Percentiles rank a stretch among this genome's conserved stretches.
phyloP scores from a whole-genome alignment of 257 asterid genomes.

The Hygrophila difformis region DNA sequence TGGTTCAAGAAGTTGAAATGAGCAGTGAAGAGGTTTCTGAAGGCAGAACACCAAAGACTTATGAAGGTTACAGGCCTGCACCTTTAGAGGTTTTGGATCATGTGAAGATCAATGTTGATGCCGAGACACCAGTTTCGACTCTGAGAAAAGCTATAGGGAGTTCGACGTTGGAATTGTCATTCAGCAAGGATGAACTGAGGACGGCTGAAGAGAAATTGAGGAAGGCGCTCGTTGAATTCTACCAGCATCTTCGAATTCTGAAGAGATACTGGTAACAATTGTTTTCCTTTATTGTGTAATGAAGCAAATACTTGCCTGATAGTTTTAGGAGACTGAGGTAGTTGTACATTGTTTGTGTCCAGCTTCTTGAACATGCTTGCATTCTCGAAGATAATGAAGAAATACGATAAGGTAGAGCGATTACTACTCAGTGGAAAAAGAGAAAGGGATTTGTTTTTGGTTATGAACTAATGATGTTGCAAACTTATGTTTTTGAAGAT shows the following conservation, averaged over 20 bases:
- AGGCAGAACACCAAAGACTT: slow-evolving; percentile 9
- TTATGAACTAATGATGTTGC: not conserved
- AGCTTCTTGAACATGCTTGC: slow-evolving; percentile 83
- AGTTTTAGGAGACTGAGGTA: slow-evolving; percentile 15
- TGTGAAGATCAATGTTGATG: slow-evolving; percentile 54
- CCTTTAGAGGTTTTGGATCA: slow-evolving; percentile 52
- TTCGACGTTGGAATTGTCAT: slow-evolving; percentile 37
- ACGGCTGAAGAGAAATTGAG: slow-evolving; percentile 52
- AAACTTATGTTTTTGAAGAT: slow-evolving; percentile 28
- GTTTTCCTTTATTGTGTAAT: not conserved
- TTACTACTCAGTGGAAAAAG: slow-evolving; percentile 5
- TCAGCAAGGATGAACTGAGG: slow-evolving; percentile 54
- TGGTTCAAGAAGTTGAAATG: slow-evolving; percentile 67
- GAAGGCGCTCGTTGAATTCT: slow-evolving; percentile 53
- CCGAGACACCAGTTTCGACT: slow-evolving; percentile 62
- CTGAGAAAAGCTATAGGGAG: slow-evolving; percentile 32
- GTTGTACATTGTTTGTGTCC: slow-evolving; percentile 9
- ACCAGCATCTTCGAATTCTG: slow-evolving; percentile 55
- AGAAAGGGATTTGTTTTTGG: too few relatives aligned
- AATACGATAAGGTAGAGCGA: slow-evolving; percentile 70
- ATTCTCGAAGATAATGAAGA: slow-evolving; percentile 81
- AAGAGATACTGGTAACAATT: slow-evolving; percentile 55
- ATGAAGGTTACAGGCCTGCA: slow-evolving; percentile 28
- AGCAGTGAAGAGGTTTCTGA: slow-evolving; percentile 19
- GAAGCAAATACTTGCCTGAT: not conserved